phyloP scores from a whole-genome alignment of 768 basidiomycete genomes.

The Mycena venus region DNA sequence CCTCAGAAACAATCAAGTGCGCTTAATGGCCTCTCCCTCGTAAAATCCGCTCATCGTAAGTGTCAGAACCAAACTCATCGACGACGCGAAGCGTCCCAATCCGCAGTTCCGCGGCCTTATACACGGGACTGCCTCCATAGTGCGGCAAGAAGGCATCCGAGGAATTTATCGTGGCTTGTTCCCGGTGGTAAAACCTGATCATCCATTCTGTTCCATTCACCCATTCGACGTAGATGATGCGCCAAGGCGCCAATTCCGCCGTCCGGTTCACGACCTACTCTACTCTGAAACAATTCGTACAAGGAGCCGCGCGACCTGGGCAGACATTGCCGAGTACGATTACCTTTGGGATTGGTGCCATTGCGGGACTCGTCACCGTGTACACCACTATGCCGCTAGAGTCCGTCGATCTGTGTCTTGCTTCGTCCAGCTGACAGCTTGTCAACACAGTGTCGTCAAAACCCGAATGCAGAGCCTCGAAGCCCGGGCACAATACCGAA shows the following conservation, averaged over 20 bases:
- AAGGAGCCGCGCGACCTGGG: constrained; percentile 85
- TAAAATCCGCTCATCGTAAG: neutral
- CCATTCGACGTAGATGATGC: constrained; percentile 86
- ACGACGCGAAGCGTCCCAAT: constrained; percentile 87
- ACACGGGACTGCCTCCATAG: constrained; percentile 86
- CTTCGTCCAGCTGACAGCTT: neutral
- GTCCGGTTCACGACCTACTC: constrained; percentile 96
- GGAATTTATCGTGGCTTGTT: constrained; percentile 94
- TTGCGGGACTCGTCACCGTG: constrained; percentile 95
- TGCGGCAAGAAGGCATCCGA: constrained; percentile 85
- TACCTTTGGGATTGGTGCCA: constrained; percentile 94
- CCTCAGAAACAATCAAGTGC: constrained; percentile 98
- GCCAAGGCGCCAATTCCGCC: constrained; percentile 98
- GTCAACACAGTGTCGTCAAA: constrained; percentile 84
- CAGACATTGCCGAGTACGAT: constrained; percentile 87
- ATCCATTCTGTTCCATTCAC: neutral
- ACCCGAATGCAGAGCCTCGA: constrained; percentile 97
- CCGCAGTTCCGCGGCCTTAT: constrained; percentile 90
- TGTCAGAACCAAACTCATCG: constrained; percentile 93
- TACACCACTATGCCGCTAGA: constrained; percentile 91
- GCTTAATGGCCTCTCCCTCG: constrained; percentile 40
- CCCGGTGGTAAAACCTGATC: constrained; percentile 77
- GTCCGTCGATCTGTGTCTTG: constrained; percentile 52
- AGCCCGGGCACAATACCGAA: constrained; percentile 87
- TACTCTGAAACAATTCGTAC: constrained; percentile 93